Conservation (phyloP, 768 basidiomycete genomes). For the Podaxis sp. region DNA sequence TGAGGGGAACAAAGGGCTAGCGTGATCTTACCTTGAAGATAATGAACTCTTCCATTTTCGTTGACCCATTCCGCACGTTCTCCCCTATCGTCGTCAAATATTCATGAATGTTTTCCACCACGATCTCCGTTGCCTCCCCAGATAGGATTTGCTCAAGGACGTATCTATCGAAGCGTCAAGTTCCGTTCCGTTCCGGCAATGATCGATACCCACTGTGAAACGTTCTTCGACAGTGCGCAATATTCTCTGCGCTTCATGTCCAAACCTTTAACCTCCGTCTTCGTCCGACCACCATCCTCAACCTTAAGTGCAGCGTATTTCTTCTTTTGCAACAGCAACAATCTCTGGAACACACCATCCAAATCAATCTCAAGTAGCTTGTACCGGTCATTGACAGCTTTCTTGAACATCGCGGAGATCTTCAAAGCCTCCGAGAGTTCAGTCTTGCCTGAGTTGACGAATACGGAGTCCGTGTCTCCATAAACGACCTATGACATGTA, state of each 20-base stretch:
- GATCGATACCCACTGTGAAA: constrained; percentile 75
- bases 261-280: constrained; percentile 91
- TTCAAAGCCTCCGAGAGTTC: constrained; percentile 87
- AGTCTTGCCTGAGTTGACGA: constrained; percentile 93
- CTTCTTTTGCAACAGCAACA: constrained; percentile 95
- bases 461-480: constrained; percentile 98
- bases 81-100: constrained; percentile 78
- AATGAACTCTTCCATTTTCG: constrained; percentile 91
- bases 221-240: constrained; percentile 85
- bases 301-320: constrained; percentile 98
- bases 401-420: constrained; percentile 92
- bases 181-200: not conserved
- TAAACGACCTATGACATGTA: constrained; percentile 80
- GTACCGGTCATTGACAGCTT: constrained; percentile 94
- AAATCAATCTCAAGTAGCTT: constrained; percentile 95
- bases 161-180: constrained; percentile 51
- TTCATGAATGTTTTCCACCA: constrained; percentile 91
- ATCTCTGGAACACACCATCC: constrained; percentile 89
- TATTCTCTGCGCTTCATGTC: constrained; percentile 99
- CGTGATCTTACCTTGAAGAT: constrained; percentile 77
- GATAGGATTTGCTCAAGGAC: constrained; percentile 90
- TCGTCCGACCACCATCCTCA: constrained; percentile 75
- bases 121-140: constrained; percentile 85
- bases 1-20: not conserved
- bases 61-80: constrained; percentile 72